Base-by-base conservation (phyloP, 768 basidiomycete species). In the Boletus subcaerulescens region DNA sequence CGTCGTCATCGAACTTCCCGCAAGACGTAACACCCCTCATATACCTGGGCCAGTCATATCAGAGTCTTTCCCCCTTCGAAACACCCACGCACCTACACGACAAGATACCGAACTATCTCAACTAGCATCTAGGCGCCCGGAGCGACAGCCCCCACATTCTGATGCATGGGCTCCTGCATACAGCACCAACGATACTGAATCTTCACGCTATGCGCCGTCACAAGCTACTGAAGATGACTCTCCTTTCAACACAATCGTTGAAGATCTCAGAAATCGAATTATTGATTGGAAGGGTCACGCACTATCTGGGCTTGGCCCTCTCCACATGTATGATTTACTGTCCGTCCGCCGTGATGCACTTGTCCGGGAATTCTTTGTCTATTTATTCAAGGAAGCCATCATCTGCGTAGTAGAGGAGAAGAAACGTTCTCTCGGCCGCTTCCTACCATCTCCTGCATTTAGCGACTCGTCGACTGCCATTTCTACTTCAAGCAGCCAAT, bases 331-430 rank as follows among this genome's bases (percentile, higher is more conserved):
- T 70, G 96, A 97, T 72, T 78, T 94, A 44, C 75, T 98, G 26
- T 86, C 85, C 46, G 93, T 98, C 41, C 84, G 93, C 48, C 85
- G 95, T 46, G 96, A 96, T 60, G 76, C 86, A 11, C 87, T 93
- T 56, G 87, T 95, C 18, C 85, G 94, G 51, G 95, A 97, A 70
- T 98, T 98, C 72, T 91, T 87, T 67, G 93, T 97, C 56, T 98
- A 98, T 74, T 82, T 99, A 26, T 99, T 98, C 83, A 89, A 88
- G 65, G 93, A 98, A 71, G 97, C 97, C 11, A 91, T 99, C 60
- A 93, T 99, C 56, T 99, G 97, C 70, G 93, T 98, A n/a, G 82
- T 90, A 18, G 95, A 98, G 70, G 96, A 99, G 73, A 92, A 87
- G 77, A 95, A 93, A 65, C 84, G 89, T 24, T 85, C 87, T 0